These are phyloP conservation scores for Beauveria sp. DNA, from an alignment of 2,329 filamentous ascomycete genomes.

Conservation along the genomic window DNA sequence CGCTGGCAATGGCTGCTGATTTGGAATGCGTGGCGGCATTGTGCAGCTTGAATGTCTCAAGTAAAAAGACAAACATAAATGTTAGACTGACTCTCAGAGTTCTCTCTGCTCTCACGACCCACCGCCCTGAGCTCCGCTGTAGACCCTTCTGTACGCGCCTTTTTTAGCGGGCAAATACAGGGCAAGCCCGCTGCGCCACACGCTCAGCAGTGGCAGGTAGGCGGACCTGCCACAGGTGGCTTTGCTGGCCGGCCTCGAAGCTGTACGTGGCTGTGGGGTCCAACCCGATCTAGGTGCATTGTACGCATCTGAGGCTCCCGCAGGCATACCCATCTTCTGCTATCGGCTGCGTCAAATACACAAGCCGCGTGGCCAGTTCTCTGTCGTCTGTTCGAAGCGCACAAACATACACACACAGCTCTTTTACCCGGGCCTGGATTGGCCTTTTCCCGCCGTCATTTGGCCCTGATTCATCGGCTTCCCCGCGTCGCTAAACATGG, in stretches of 20 bases:
- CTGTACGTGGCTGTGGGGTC: neutral
- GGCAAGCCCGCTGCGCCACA: neutral
- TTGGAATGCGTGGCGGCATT: neutral
- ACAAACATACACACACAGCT: neutral
- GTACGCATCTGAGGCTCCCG: neutral
- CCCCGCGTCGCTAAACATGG: constrained; percentile 51
- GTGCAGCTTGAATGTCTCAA: neutral
- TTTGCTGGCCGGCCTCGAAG: neutral
- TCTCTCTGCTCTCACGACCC: too few relatives aligned
- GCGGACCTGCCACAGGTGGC: neutral
- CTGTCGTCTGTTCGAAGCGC: neutral
- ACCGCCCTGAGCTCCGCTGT: neutral
- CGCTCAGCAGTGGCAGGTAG: neutral
- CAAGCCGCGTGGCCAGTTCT: neutral
- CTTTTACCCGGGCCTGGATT: neutral
- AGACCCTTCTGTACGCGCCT: neutral
- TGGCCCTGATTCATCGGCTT: constrained; percentile 2
- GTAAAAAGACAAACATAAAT: neutral
- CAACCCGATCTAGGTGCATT: neutral
- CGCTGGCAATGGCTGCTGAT: neutral
- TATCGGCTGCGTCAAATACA: constrained; percentile 3
- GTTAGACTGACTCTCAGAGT: neutral
- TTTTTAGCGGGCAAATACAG: neutral
- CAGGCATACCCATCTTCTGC: neutral
- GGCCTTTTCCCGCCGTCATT: neutral